A percentile compares a stretch with the other conserved stretches of the same genome.
Evolutionary conservation across 495 filamentous ascomycete genomes (phyloP).

Genomic region (Penicillium chermesinum): DNA sequence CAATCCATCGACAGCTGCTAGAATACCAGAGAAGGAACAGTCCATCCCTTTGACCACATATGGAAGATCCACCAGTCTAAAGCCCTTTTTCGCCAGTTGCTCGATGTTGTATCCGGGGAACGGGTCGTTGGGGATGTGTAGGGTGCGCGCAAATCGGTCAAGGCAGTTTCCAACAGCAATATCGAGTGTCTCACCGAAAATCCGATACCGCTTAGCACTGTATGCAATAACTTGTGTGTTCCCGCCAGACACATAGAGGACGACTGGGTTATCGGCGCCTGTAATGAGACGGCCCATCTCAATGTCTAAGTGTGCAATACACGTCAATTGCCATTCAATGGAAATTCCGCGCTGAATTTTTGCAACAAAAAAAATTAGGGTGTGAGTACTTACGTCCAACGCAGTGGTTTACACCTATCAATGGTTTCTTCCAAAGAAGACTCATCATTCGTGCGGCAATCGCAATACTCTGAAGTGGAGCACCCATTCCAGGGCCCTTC

Average conservation of each 20-base stretch:
- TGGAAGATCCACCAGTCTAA: constrained; percentile 75
- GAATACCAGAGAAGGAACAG: constrained; percentile 86
- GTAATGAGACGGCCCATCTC: constrained; percentile 98
- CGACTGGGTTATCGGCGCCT: constrained; percentile 83
- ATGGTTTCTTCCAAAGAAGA: constrained; percentile 77
- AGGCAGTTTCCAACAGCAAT: constrained; percentile 98
- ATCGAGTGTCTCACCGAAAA: constrained; percentile 96
- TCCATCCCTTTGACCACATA: constrained; percentile 99
- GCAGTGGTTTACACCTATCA: constrained; percentile 96
- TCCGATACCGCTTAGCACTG: constrained; percentile 86
- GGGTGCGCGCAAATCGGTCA: constrained; percentile 87
- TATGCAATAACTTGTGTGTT: constrained; percentile 99
- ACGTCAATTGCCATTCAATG: constrained; percentile 12
- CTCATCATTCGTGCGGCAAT: constrained; percentile 77
- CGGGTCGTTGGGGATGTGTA: constrained; percentile 90
- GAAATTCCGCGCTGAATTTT: too few relatives aligned
- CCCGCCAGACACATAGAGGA: constrained; percentile 92
- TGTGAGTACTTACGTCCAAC: constrained; percentile 83
- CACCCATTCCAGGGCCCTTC: constrained; percentile 93
- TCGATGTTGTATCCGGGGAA: constrained; percentile 98
- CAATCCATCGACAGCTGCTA: constrained; percentile 73
- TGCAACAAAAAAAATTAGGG: too few relatives aligned
- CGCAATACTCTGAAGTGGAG: constrained; percentile 83
- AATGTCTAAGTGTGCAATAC: constrained; percentile 52
- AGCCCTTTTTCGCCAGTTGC: constrained; percentile 80